These are phyloP conservation scores for Casuarina equisetifolia DNA, from an alignment of 306 rosid species.

Conservation along the genomic window DNA sequence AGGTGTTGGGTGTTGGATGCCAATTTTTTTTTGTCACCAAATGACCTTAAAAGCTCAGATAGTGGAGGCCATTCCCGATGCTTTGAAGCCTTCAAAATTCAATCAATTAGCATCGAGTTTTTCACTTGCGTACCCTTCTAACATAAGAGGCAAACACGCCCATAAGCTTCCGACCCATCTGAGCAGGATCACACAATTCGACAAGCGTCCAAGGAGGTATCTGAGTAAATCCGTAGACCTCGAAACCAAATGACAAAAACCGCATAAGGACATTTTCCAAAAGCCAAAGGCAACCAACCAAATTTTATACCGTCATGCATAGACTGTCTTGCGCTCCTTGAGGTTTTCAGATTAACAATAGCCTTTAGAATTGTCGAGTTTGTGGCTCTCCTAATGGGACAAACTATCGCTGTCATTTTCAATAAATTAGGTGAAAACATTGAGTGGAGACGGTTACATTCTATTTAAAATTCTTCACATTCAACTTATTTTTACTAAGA, in stretches of 20 bases:
- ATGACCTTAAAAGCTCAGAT: neutral
- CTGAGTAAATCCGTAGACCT: too few relatives aligned
- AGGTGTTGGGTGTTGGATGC: constrained; percentile 24
- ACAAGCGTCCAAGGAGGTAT: too few relatives aligned
- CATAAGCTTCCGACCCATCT: neutral
- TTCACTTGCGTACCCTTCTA: too few relatives aligned
- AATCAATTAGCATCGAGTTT: neutral
- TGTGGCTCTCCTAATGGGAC: neutral
- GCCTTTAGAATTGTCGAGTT: neutral
- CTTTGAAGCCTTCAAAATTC: neutral
- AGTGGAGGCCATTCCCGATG: neutral
- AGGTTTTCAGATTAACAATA: neutral
- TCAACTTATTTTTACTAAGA: too few relatives aligned
- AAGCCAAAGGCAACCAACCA: too few relatives aligned
- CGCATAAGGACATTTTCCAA: too few relatives aligned
- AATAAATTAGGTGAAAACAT: neutral
- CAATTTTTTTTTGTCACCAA: constrained; percentile 1
- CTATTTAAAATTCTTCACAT: too few relatives aligned
- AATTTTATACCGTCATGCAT: too few relatives aligned
- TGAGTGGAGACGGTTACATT: too few relatives aligned
- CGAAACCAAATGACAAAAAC: too few relatives aligned
- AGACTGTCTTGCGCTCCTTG: neutral
- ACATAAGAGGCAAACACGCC: too few relatives aligned
- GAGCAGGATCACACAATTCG: too few relatives aligned
- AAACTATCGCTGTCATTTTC: neutral